These are phyloP conservation scores for Biscogniauxia sp. DNA, from an alignment of 2,329 filamentous ascomycete genomes.

Conservation along the genomic window DNA sequence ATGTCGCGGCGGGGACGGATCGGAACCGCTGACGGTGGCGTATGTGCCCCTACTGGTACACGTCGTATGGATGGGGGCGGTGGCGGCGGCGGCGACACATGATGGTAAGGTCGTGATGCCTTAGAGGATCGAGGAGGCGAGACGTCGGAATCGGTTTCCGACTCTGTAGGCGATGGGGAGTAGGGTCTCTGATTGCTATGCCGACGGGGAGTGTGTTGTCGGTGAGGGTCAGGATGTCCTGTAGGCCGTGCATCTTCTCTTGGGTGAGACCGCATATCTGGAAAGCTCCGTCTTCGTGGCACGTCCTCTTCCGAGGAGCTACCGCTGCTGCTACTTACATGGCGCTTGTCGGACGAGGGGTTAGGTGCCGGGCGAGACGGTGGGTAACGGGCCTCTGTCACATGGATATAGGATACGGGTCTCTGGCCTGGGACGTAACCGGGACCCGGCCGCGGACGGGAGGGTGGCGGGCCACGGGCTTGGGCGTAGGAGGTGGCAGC, in stretches of 20 bases:
- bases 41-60: constrained; percentile 18
- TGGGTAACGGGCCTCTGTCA: constrained; percentile 25
- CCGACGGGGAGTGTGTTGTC: constrained; percentile 21
- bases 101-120: constrained; percentile 13
- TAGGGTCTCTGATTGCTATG: constrained; percentile 29
- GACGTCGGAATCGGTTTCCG: constrained; percentile 25
- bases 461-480: constrained; percentile 24
- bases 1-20: constrained; percentile 23
- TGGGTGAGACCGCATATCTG: constrained; percentile 44
- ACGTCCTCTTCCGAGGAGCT: constrained; percentile 40
- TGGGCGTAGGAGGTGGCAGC: constrained; percentile 28
- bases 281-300: constrained; percentile 49
- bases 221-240: constrained; percentile 23
- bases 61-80: constrained; percentile 20
- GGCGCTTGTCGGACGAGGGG: constrained; percentile 20
- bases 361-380: constrained; percentile 23
- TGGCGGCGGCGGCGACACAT: constrained; percentile 22
- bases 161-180: constrained; percentile 20
- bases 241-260: constrained; percentile 22
- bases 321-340: constrained; percentile 33
- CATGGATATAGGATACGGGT: constrained; percentile 29
- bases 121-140: constrained; percentile 18
- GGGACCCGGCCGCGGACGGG: constrained; percentile 29
- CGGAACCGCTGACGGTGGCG: constrained; percentile 17
- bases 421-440: constrained; percentile 40